Evolutionary conservation across 805 yeast species (phyloP).

Genomic region (Debaryomyces hansenii): DNA sequence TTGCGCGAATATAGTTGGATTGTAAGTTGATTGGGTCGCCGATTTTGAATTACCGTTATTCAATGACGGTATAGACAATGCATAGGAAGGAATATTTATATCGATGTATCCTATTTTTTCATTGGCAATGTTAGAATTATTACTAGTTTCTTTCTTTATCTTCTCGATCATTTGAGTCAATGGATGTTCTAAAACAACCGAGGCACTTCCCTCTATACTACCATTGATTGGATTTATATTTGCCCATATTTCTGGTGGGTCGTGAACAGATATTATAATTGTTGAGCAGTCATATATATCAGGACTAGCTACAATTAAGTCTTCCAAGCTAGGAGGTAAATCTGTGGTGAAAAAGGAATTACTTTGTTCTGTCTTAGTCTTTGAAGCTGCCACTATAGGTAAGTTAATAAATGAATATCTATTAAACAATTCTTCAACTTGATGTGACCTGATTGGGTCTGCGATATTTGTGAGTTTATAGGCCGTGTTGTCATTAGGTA

Average conservation of each 20-base stretch:
- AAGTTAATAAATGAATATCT: constrained; percentile 61
- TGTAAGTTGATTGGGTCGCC: constrained; percentile 43
- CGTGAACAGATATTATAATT: constrained; percentile 75
- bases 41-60: constrained; percentile 8
- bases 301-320: constrained; percentile 70
- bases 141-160: constrained; percentile 42
- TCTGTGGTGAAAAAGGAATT: constrained; percentile 33
- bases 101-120: constrained; percentile 73
- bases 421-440: constrained; percentile 55
- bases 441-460: constrained; percentile 75
- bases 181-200: constrained; percentile 77
- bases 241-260: constrained; percentile 92
- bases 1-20: constrained; percentile 67
- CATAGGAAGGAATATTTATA: constrained; percentile 69
- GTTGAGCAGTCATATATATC: constrained; percentile 63
- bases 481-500: constrained; percentile 21
- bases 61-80: constrained; percentile 24
- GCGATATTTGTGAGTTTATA: constrained; percentile 53
- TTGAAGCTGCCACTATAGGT: constrained; percentile 50
- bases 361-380: constrained; percentile 18
- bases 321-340: constrained; percentile 53
- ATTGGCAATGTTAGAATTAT: constrained; percentile 6
- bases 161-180: constrained; percentile 56
- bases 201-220: constrained; percentile 65
- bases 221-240: constrained; percentile 79